Percentiles rank a stretch among this genome's conserved stretches.
Evolutionary conservation across 345 rosid genomes (phyloP).

Genomic region (Eucalyptus paniculata): DNA sequence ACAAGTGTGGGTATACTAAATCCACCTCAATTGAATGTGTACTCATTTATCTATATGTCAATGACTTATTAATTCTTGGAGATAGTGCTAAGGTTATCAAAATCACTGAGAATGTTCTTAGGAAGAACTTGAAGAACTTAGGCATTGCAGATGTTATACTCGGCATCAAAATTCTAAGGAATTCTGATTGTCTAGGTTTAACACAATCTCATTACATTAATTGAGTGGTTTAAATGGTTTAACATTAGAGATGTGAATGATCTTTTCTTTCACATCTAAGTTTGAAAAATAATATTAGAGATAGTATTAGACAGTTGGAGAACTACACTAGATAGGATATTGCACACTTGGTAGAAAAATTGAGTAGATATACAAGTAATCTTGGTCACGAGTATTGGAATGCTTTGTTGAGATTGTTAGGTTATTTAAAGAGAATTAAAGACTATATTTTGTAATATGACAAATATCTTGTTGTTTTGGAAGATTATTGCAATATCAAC

Average conservation of each 20-base stretch:
- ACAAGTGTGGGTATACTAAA: neutral
- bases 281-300: no score
- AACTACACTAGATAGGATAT: neutral
- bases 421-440: neutral
- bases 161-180: no score
- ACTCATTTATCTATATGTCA: neutral
- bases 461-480: neutral
- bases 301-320: fast-evolving
- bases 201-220: neutral
- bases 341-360: neutral
- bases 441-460: neutral
- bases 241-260: neutral
- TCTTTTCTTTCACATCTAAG: neutral
- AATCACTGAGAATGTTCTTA: neutral
- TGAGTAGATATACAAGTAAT: neutral
- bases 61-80: neutral
- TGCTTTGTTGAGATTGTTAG: neutral
- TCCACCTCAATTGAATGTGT: neutral
- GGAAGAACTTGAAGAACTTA: neutral
- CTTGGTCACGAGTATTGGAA: neutral
- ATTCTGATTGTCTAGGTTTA: no score
- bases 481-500: neutral
- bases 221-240: neutral
- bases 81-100: neutral
- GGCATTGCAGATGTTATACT: no score